Evolutionary conservation across 371 early-diverging fungal species (phyloP), one percentile per base, ranked within the genome.

Genomic region (Phascolomyces articulosus): DNA sequence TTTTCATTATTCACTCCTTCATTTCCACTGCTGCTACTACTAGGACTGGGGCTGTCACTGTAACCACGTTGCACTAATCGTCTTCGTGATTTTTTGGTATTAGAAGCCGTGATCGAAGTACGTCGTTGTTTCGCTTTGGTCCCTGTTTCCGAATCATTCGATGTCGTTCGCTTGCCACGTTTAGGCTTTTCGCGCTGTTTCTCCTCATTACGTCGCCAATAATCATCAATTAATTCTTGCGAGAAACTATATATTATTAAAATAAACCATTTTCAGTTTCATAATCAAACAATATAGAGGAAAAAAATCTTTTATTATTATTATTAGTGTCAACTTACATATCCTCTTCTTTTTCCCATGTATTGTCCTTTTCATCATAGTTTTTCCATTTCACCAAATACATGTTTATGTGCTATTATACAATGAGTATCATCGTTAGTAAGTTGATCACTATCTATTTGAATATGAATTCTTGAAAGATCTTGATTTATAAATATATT

Each of bases 341-440:
- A 18, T 76, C 69, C 1, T 27, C 20, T 53, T 76, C 76, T 15
- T 60, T 63, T 56, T 76, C 76, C 76, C 76, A 76, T 0, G 76
- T 72, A 44, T 72, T 72, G 8, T 49, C 40, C 3, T 61, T 55
- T 10, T 64, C 55, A 29, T 49, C 65, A 61, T 76, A 76, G 26
- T 66, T 63, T 55, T 76, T 70, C 76, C 76, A 76, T 55, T 76
- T 76, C 27, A 76, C 66, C 4, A 67, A 54, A 40, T 76, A 76
- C 29, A 72, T 73, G 10, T 68, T 15, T 10, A 28, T n/a, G 20
- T 40, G 44, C 70, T 72, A 26, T 6, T 51, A 27, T 9, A 56
- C 1, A 16, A 38, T 31, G 3, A 31, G 10, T 31, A 31, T 10
- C 31, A 31, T 31, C 10, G 31, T n/a, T n/a, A n/a, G n/a, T n/a